These are phyloP conservation scores for Calonectria leucothoes DNA, from an alignment of 2,329 filamentous ascomycete species.

Conservation along the genomic window DNA sequence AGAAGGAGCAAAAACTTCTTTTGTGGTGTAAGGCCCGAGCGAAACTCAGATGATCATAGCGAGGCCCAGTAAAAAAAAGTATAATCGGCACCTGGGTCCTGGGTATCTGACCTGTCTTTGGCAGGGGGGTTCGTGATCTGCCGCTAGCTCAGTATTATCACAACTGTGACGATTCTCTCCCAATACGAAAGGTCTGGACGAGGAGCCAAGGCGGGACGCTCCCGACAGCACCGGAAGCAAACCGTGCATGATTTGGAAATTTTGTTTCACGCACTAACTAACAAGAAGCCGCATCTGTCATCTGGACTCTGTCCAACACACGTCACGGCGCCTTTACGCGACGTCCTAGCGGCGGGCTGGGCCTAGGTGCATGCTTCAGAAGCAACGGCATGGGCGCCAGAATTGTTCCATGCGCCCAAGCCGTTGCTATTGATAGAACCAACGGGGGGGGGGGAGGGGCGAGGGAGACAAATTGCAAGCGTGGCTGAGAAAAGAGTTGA, in stretches of 20 bases:
- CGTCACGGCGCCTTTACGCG: neutral
- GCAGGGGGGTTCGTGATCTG: neutral
- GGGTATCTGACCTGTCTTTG: neutral
- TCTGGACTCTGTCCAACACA: neutral
- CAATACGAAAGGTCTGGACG: neutral
- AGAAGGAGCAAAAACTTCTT: neutral
- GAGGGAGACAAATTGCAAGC: neutral
- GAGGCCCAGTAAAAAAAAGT: neutral
- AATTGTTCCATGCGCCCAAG: neutral
- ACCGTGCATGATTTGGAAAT: neutral
- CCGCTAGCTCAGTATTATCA: neutral
- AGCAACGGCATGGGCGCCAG: neutral
- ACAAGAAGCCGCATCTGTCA: neutral
- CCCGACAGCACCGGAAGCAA: neutral
- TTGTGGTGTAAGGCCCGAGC: neutral
- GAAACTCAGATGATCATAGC: neutral
- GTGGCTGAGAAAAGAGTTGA: neutral
- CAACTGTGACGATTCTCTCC: neutral
- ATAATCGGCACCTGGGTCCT: neutral
- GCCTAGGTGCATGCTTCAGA: neutral
- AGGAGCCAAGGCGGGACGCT: neutral
- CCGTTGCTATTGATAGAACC: neutral
- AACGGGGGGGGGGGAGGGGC: too few species aligned
- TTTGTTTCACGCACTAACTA: neutral
- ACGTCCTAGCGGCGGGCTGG: neutral